A percentile compares a stretch with the other conserved stretches of the same genome.
phyloP scores from a whole-genome alignment of 129 eudicot genomes.

The Mikania micrantha region DNA sequence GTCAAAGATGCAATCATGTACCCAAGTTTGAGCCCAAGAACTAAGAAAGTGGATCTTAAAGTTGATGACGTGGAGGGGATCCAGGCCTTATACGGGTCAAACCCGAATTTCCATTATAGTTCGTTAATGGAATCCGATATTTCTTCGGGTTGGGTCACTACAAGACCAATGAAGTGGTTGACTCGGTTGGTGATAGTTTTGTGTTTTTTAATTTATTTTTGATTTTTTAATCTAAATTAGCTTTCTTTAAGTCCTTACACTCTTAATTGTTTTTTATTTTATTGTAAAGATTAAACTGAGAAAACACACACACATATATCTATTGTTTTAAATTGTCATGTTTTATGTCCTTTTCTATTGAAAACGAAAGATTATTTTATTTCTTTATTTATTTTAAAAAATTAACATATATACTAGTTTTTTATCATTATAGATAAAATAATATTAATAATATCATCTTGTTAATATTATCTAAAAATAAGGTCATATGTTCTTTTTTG shows the following conservation, averaged over 20 bases:
- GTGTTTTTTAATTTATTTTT: neutral
- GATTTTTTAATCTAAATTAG: neutral
- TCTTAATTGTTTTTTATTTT: constrained; percentile 1
- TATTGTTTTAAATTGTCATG: too few relatives aligned
- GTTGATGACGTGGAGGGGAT: constrained; percentile 87
- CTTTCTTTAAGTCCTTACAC: constrained; percentile 1
- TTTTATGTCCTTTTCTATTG: too few relatives aligned
- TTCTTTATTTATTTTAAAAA: neutral
- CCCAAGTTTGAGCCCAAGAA: constrained; percentile 83
- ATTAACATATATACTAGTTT: too few relatives aligned
- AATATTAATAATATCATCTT: too few relatives aligned
- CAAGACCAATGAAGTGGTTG: constrained; percentile 25
- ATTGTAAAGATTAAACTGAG: constrained; percentile 2
- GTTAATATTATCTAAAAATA: too few relatives aligned
- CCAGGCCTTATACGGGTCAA: constrained; percentile 85
- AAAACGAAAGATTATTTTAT: neutral
- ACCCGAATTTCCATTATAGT: constrained; percentile 60
- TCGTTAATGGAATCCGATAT: constrained; percentile 53
- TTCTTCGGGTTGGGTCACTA: constrained; percentile 40
- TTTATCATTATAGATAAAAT: too few relatives aligned
- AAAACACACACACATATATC: neutral
- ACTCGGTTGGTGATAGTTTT: constrained; percentile 12
- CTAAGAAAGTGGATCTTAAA: constrained; percentile 67
- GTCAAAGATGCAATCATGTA: constrained; percentile 84
- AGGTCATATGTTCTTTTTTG: too few relatives aligned